phyloP scores from a whole-genome alignment of 345 rosid genomes.

The Citrus hindsii region DNA sequence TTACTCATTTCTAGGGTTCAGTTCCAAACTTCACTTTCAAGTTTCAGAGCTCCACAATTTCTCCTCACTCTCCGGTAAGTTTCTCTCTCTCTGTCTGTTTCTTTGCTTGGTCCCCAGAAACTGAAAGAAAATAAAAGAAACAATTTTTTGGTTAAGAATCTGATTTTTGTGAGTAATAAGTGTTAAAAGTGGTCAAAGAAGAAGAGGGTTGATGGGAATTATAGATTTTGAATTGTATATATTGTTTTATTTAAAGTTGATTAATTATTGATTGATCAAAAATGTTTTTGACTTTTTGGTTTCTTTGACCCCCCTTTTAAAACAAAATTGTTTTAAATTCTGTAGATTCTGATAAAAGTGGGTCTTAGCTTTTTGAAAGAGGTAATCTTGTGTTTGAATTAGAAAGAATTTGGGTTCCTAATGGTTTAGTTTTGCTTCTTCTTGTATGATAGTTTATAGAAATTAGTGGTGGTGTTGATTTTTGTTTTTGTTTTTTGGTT shows the following conservation, averaged over 20 bases:
- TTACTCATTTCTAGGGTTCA: neutral
- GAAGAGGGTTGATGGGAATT: neutral
- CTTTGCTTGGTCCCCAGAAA: slow-evolving; percentile 9
- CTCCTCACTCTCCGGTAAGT: neutral
- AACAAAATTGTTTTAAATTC: neutral
- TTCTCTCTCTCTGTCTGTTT: neutral
- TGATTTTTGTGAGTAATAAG: no score
- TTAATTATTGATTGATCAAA: neutral
- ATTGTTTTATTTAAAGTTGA: neutral
- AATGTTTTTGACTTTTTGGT: neutral
- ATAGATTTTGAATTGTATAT: neutral
- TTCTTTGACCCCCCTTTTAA: neutral
- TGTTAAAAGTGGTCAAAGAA: neutral
- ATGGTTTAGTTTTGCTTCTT: neutral
- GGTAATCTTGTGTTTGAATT: neutral
- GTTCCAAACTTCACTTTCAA: neutral
- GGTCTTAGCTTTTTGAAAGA: neutral
- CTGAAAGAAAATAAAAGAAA: neutral
- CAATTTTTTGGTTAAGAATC: neutral
- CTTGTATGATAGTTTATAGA: neutral
- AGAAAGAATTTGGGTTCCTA: neutral
- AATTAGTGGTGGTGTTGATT: neutral
- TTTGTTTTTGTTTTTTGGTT: neutral
- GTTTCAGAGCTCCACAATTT: neutral
- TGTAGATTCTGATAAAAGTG: neutral